These are phyloP conservation scores for Smittium culicis DNA, from an alignment of 371 early-diverging fungal species.

Conservation along the genomic window DNA sequence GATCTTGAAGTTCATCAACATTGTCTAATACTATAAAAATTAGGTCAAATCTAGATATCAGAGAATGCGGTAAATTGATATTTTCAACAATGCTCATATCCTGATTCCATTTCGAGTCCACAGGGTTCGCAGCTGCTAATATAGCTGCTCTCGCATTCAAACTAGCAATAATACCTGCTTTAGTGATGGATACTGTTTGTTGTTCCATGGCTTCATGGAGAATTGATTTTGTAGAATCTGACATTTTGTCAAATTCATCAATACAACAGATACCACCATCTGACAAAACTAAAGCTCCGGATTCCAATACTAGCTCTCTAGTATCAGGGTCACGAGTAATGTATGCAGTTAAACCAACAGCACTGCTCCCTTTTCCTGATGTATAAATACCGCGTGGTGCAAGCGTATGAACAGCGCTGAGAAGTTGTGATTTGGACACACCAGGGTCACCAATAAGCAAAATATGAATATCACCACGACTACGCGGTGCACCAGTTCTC, in stretches of 20 bases:
- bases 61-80: constrained; percentile 89
- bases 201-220: constrained; percentile 97
- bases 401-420: constrained; percentile 72
- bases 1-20: constrained; percentile 55
- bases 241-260: constrained; percentile 92
- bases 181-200: constrained; percentile 80
- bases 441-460: constrained; percentile 98
- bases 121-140: constrained; percentile 82
- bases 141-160: constrained; percentile 86
- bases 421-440: constrained; percentile 86
- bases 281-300: constrained; percentile 82
- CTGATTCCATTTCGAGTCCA: constrained; percentile 71
- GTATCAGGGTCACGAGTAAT: constrained; percentile 74
- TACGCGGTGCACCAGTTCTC: constrained; percentile 78
- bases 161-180: constrained; percentile 89
- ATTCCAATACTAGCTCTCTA: constrained; percentile 80
- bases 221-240: constrained; percentile 69
- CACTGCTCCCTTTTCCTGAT: constrained; percentile 80
- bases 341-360: constrained; percentile 86
- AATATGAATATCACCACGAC: constrained; percentile 91
- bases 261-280: constrained; percentile 90
- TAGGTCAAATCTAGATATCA: constrained; percentile 95
- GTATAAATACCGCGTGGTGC: constrained; percentile 89
- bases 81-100: constrained; percentile 70
- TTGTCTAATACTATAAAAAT: constrained; percentile 79